Base-by-base conservation (phyloP, 768 basidiomycete genomes). In the Pisolithus orientalis region DNA sequence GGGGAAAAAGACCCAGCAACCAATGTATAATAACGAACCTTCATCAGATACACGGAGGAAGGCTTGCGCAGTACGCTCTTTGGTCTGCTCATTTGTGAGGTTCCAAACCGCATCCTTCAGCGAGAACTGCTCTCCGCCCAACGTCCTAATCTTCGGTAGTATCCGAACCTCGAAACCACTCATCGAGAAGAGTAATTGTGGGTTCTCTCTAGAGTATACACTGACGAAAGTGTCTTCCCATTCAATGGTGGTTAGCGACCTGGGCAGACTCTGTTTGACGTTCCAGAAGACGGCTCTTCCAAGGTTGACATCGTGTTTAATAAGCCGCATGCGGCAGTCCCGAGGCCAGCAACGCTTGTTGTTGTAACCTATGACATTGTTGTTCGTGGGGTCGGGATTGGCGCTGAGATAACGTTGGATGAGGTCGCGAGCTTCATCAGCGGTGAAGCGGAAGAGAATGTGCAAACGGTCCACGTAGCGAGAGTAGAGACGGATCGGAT, bases 221-320 rank as follows among this genome's bases (percentile, higher is more conserved):
- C 92, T 94, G 59, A 93, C 91, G 62, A 94, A 94, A 0, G 94
- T 94, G 64, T 97, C 94, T 57, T 98, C 95, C 96, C 96, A 98
- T 63, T 97, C 96, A 63, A 99, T 98, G 0, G 96, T 97, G 0
- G 96, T 98, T 56, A 99, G 73, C 14, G 95, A 96, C 45, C 96
- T 78, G 0, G 96, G 96, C 25, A 99, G 70, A 59, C 90, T 90
- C 69, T 97, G 94, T 73, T 97, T 96, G 68, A 98, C 91, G 64
- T 99, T 98, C 96, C 95, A 99, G 73, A 96, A 98, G 8, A 97
- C 96, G 2, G 96, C 96, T 55, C 96, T 82, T 21, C 95, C 96
- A 43, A 99, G 77, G 70, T 99, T 98, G 71, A 98, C 96, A 65
- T 99, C 96, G 69, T 99, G 96, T 72, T 99, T 99, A 77, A 96